These are phyloP conservation scores for Septoria petroselini DNA, from an alignment of 2,329 filamentous ascomycete species.

Conservation along the genomic window DNA sequence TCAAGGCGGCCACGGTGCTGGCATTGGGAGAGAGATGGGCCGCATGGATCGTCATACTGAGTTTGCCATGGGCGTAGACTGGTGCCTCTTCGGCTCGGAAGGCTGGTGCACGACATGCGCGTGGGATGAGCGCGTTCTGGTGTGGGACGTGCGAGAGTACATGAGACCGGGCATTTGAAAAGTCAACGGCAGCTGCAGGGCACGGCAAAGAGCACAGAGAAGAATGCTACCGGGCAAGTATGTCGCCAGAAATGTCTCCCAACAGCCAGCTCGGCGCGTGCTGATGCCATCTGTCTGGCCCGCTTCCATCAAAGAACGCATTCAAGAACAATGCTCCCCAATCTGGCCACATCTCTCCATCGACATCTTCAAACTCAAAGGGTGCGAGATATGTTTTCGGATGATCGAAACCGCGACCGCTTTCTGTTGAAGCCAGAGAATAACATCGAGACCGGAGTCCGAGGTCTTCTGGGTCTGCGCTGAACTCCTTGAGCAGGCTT, in stretches of 20 bases:
- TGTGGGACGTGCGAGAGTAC: conserved; percentile 80
- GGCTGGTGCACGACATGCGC: conserved; percentile 93
- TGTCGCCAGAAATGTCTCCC: no score
- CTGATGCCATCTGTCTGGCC: no score
- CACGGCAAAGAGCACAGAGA: not conserved
- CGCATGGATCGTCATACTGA: conserved; percentile 92
- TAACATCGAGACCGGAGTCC: conserved; percentile 8
- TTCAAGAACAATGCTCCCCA: no score
- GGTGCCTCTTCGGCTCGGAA: conserved; percentile 93
- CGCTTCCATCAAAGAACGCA: no score
- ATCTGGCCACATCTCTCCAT: not conserved
- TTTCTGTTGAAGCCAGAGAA: not conserved
- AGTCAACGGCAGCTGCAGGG: not conserved
- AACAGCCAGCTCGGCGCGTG: no score
- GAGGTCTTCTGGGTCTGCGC: not conserved
- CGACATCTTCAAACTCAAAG: not conserved
- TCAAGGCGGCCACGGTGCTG: conserved; percentile 37
- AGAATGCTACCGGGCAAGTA: not conserved
- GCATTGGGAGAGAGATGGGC: conserved; percentile 62
- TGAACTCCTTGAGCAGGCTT: conserved; percentile 1
- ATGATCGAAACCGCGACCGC: not conserved
- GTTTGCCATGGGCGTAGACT: conserved; percentile 93
- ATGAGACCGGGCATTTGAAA: conserved; percentile 46
- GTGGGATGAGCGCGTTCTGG: conserved; percentile 86
- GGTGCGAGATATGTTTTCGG: not conserved